Evolutionary conservation across 768 basidiomycete genomes (phyloP), one percentile per base, ranked within the genome.

Genomic region (Amanita subjunquillea): DNA sequence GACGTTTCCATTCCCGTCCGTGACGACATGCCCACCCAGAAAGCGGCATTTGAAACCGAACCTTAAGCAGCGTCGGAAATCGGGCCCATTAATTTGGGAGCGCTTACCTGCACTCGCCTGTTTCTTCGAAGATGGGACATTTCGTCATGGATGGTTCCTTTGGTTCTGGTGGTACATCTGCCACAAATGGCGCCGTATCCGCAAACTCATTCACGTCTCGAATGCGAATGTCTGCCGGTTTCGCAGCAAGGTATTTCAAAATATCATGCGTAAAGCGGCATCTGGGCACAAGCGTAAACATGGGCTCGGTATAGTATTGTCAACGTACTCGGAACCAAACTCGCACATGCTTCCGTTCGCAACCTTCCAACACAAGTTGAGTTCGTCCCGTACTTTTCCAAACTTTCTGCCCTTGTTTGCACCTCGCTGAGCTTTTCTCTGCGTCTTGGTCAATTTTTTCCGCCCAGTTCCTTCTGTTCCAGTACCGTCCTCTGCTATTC

Each of bases 41-140:
- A 87, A 96, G 2, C 96, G 82, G 64, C 96, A 99, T 65, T 92
- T 91, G 65, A 88, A 83, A 9, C 93, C 96, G 59, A 79, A 81
- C 49, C 74, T 78, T 53, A 45, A 20, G 53, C n/a, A 17, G 22
- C 6, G 25, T 17, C 27, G 12, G 38, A 37, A 29, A 34, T 6
- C 4, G 17, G 10, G 17, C 29, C 8, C 40, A 6, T 51, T 9
- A 17, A 13, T 37, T 15, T 29, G 12, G 15, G 15, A 20, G 22
- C 4, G 59, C 67, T 27, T 55, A 76, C 72, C 79, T 78, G 69
- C 92, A 96, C 57, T 82, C 78, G 1, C 91, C 92, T 15, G 74
- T 73, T 56, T 80, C 79, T 13, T 71, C 67, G 59, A 78, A 88
- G 2, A 85, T 71, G 0, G 90, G 88, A 61, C 91, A 94, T 2